phyloP scores from a whole-genome alignment of 1,139 yeast species.

The Martiniozyma asiatica region DNA sequence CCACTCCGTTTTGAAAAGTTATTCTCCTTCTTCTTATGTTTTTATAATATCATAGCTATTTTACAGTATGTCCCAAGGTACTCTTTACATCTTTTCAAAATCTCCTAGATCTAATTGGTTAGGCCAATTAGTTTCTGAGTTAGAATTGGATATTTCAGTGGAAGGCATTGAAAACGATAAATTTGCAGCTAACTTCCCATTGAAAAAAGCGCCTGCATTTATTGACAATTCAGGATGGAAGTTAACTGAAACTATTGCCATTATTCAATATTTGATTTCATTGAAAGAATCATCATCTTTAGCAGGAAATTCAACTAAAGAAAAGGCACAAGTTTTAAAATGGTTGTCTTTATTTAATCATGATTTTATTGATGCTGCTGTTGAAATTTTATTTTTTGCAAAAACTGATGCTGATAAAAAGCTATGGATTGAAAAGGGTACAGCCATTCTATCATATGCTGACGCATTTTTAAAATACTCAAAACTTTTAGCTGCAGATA shows the following conservation, averaged over 20 bases:
- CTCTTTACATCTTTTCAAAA: conserved; percentile 10
- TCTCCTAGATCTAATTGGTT: conserved; percentile 16
- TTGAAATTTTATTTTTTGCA: background rate
- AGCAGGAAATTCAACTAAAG: conserved; percentile 13
- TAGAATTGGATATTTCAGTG: conserved; percentile 30
- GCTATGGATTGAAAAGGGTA: background rate
- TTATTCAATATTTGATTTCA: conserved; percentile 17
- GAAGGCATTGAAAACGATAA: conserved; percentile 16
- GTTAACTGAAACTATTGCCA: conserved; percentile 21
- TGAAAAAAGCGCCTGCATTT: conserved; percentile 24
- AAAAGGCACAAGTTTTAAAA: conserved; percentile 19
- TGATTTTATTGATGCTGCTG: conserved; percentile 14
- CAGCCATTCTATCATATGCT: background rate
- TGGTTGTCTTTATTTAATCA: conserved; percentile 21
- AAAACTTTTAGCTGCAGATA: conserved; percentile 5
- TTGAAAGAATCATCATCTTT: conserved; percentile 12
- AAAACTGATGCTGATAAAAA: conserved; percentile 6
- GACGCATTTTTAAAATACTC: conserved; percentile 4
- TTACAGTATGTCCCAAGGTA: conserved; percentile 17
- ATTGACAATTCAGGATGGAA: conserved; percentile 18
- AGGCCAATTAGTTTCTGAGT: conserved; percentile 8
- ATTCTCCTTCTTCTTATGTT: no score
- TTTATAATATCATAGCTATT: no score
- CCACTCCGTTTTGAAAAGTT: no score
- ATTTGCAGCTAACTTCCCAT: conserved; percentile 15